These are phyloP conservation scores for Verticillium dahliae DNA, from an alignment of 2,329 filamentous ascomycete species.

Conservation along the genomic window DNA sequence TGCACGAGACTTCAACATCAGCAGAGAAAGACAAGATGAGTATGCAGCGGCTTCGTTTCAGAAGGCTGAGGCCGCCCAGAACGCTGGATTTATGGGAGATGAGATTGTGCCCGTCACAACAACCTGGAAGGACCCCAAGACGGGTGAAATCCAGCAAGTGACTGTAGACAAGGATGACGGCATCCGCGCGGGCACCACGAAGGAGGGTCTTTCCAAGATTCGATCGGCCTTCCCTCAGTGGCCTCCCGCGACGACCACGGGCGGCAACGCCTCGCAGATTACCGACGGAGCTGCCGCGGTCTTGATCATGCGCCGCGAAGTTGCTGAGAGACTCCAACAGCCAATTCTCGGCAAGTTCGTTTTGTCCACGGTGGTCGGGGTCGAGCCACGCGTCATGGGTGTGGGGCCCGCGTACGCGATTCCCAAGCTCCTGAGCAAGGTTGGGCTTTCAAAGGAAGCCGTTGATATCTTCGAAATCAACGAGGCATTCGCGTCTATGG, in stretches of 20 bases:
- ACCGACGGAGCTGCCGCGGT: constrained; percentile 67
- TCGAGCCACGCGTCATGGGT: constrained; percentile 69
- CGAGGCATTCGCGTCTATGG: constrained; percentile 73
- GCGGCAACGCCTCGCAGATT: constrained; percentile 67
- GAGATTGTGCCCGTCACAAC: constrained; percentile 65
- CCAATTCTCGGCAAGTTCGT: constrained; percentile 69
- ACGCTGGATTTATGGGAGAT: constrained; percentile 67
- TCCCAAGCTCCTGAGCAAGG: constrained; percentile 20
- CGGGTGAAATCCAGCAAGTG: constrained; percentile 71
- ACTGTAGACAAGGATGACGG: constrained; percentile 64
- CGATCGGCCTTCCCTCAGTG: constrained; percentile 65
- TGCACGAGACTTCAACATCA: constrained; percentile 64
- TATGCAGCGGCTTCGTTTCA: constrained; percentile 63
- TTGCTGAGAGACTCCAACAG: constrained; percentile 60
- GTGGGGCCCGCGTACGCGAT: constrained; percentile 51
- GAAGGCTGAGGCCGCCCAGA: constrained; percentile 64
- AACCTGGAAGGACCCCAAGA: constrained; percentile 84
- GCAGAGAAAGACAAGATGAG: constrained; percentile 58
- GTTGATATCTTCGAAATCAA: constrained; percentile 65
- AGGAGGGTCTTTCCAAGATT: constrained; percentile 60
- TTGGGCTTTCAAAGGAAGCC: constrained; percentile 47
- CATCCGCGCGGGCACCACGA: constrained; percentile 64
- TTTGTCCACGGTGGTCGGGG: constrained; percentile 63
- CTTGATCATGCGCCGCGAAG: constrained; percentile 64
- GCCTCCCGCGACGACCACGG: constrained; percentile 57